Base-by-base conservation (phyloP, 2,329 filamentous ascomycete species). In the Amphichorda felina region DNA sequence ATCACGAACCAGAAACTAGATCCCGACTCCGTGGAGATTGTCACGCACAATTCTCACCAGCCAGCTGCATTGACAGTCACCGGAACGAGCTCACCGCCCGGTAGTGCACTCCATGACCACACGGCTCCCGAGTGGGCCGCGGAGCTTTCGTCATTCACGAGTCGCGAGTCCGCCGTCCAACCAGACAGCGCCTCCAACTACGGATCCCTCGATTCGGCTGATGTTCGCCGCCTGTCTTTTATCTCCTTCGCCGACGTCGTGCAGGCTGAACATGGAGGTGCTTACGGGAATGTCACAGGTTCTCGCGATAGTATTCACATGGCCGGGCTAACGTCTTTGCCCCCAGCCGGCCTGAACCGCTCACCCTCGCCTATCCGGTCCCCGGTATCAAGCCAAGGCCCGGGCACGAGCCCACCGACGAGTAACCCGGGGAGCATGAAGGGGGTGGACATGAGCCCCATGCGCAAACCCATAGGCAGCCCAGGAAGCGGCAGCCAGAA, bases 171-270 rank as follows among this genome's bases (percentile, higher is more conserved):
- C 4, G 25, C 36, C 4, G 51, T 51, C 26, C 48, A 50, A 32
- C 56, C 76, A 29, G 82, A 89, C 44, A 67, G 68, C 18, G 75
- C 75, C 2, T 83, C 80, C 39, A 85, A 77, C 51, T 89, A 89
- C 54, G 84, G 80, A 22, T 76, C 79, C 31, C 64, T 89, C 41
- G 87, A 94, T 18, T 59, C 56, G 8, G 70, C 75, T 32, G 88
- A 94, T 49, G 74, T 93, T 14, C 79, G 85, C 31, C 77, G 89
- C 16, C 62, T 96, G 42, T 91, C 83, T 55, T 96, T 96, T 61
- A 94, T 96, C 53, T 94, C 87, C 7, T 96, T 96, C 57, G 88
- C 89, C 41, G 89, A 96, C 50, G 86, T 96, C 8, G 86, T 96
- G 28, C 86, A 94, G 53, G 73, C 80, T 24, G 84, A 91, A 54